Conservation (phyloP, 768 basidiomycete genomes). For the Plicaturopsis crispa region DNA sequence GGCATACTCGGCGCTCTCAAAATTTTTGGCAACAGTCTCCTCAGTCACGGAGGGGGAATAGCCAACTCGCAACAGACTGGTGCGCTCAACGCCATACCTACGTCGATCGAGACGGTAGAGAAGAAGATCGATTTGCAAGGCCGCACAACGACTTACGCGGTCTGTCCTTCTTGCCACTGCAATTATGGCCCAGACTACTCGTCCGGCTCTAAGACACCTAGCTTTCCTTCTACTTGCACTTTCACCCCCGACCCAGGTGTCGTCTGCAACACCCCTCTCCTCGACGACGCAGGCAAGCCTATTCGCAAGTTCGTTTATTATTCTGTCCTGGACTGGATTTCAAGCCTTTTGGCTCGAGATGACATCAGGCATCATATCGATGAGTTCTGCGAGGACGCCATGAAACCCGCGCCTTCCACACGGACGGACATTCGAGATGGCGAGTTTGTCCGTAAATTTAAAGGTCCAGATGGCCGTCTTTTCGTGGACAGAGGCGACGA, state of each 20-base stretch:
- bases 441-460: conserved; percentile 19
- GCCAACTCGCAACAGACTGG: background rate
- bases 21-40: background rate
- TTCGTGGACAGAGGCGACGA: conserved; percentile 12
- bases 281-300: background rate
- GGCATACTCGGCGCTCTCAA: background rate
- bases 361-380: conserved; percentile 9
- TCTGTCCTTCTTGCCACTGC: conserved; percentile 10
- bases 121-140: conserved; percentile 8
- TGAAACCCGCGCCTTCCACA: background rate
- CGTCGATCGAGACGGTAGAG: conserved; percentile 3
- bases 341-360: background rate
- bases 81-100: background rate
- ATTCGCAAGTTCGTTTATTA: background rate
- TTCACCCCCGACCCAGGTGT: conserved; percentile 3
- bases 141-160: conserved; percentile 9
- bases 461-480: conserved; percentile 15
- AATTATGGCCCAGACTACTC: conserved; percentile 3
- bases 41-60: background rate
- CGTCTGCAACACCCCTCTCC: conserved; percentile 1
- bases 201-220: background rate
- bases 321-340: background rate
- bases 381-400: conserved; percentile 2
- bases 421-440: conserved; percentile 14
- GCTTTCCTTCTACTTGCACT: conserved; percentile 7